phyloP scores from a whole-genome alignment of 1,284 basidiomycete species.

The Fistulinella cinereoalba region DNA sequence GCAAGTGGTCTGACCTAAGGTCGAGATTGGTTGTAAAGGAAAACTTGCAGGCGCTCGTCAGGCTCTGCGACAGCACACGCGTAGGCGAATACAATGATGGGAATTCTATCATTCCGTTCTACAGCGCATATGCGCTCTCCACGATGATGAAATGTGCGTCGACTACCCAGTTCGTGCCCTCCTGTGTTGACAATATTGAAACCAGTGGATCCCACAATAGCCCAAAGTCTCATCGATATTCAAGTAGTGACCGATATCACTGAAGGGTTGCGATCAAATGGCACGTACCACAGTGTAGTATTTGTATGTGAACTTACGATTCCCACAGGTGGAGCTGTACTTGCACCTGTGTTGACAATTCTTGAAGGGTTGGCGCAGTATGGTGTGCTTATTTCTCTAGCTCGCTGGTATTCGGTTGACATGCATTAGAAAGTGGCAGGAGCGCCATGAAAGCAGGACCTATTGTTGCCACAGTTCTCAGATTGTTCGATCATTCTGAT shows the following conservation, averaged over 20 bases:
- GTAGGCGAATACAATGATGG: conserved; percentile 16
- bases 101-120: conserved; percentile 21
- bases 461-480: conserved; percentile 19
- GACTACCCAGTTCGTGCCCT: not conserved
- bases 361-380: conserved; percentile 20
- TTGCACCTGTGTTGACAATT: conserved; percentile 24
- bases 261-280: conserved; percentile 15
- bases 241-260: conserved; percentile 20
- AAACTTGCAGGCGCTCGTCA: conserved; percentile 20
- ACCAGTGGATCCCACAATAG: conserved; percentile 16
- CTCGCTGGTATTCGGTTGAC: not conserved
- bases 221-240: conserved; percentile 12
- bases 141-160: conserved; percentile 25
- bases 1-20: conserved; percentile 19
- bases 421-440: conserved; percentile 7
- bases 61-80: conserved; percentile 15
- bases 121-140: conserved; percentile 29
- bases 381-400: conserved; percentile 6
- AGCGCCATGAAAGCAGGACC: conserved; percentile 5
- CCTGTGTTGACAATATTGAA: not conserved
- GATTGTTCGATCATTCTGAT: conserved; percentile 18
- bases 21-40: conserved; percentile 14
- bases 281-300: conserved; percentile 6
- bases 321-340: conserved; percentile 14
- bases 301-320: not conserved